These are phyloP conservation scores for Yamadazyma conglobata DNA, from an alignment of 1,139 yeast species.

Conservation along the genomic window DNA sequence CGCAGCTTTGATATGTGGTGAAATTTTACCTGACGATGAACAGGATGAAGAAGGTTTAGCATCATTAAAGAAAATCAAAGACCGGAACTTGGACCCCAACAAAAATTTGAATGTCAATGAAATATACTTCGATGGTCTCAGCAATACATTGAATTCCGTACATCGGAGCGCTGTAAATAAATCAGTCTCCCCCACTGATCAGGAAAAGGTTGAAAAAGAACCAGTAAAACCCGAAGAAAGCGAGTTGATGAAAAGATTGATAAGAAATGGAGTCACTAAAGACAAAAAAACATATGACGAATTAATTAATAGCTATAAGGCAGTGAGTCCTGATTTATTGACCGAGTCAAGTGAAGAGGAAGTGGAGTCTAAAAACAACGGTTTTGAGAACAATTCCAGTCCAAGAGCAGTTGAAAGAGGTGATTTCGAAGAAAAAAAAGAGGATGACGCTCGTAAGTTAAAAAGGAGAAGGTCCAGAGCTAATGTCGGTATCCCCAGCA, in stretches of 20 bases:
- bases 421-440: not conserved
- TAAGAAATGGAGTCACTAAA: conserved; percentile 23
- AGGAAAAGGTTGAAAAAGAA: conserved; percentile 4
- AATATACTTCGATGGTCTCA: conserved; percentile 35
- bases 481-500: conserved; percentile 17
- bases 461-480: conserved; percentile 28
- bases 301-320: conserved; percentile 23
- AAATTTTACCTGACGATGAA: conserved; percentile 50
- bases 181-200: conserved; percentile 12
- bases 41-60: conserved; percentile 58
- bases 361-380: conserved; percentile 17
- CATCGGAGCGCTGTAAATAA: conserved; percentile 11
- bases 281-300: conserved; percentile 23
- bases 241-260: conserved; percentile 28
- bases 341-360: conserved; percentile 22
- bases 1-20: conserved; percentile 72
- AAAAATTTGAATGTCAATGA: conserved; percentile 39
- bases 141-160: conserved; percentile 19
- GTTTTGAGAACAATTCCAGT: not conserved
- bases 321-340: conserved; percentile 4
- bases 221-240: conserved; percentile 14
- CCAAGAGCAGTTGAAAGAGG: not conserved
- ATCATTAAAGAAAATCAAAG: conserved; percentile 40
- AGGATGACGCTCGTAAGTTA: conserved; percentile 11
- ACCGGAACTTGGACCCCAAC: conserved; percentile 39